Conservation (phyloP, 2,329 filamentous ascomycete species). For the Phoma herbarum region DNA sequence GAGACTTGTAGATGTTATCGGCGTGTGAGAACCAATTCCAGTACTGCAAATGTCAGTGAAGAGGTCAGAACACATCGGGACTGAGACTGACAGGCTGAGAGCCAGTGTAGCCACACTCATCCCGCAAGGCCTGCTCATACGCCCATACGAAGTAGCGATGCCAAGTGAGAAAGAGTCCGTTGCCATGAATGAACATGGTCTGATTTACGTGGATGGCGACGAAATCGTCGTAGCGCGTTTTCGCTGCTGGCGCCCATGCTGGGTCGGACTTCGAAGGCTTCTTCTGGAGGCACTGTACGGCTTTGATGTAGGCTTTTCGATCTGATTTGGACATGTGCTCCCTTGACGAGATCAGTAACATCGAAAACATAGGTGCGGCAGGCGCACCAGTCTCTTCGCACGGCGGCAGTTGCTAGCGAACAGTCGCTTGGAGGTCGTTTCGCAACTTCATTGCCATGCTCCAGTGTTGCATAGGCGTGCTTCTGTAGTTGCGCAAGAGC, state of each 20-base stretch:
- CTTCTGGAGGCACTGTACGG: background rate
- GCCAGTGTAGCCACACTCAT: background rate
- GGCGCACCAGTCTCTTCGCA: background rate
- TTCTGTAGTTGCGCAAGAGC: background rate
- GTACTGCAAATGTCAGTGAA: background rate
- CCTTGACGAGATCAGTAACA: background rate
- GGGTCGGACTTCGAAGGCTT: background rate
- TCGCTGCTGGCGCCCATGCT: background rate
- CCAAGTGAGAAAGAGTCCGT: background rate
- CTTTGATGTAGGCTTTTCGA: background rate
- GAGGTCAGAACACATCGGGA: background rate
- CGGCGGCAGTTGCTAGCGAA: background rate
- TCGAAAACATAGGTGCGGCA: background rate
- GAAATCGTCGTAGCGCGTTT: background rate
- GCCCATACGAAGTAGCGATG: background rate
- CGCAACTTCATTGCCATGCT: background rate
- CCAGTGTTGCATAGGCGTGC: background rate
- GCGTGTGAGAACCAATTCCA: background rate
- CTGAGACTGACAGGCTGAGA: background rate
- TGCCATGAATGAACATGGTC: background rate
- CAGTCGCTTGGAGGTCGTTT: background rate
- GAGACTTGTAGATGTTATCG: background rate
- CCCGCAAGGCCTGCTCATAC: background rate
- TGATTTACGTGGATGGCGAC: background rate
- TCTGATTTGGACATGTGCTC: background rate